Conservation (phyloP, 2,329 filamentous ascomycete genomes). For the Stagonosporopsis cucurbitacearum region DNA sequence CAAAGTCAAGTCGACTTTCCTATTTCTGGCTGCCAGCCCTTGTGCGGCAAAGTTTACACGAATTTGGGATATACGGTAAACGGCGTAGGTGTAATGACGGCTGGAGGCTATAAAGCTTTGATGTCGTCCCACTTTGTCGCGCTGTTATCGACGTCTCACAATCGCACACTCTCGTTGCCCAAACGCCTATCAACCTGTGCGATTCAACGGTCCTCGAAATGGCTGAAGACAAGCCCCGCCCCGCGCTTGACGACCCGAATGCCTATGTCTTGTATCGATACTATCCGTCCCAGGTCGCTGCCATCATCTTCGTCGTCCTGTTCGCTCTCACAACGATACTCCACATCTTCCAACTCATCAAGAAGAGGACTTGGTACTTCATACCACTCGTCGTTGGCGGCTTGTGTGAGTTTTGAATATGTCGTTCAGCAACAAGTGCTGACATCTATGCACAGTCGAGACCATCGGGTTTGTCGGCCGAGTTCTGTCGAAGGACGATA, state of each 20-base stretch:
- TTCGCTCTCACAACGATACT: constrained; percentile 52
- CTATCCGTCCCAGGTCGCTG: constrained; percentile 54
- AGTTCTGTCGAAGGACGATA: constrained; percentile 6
- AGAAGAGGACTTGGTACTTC: constrained; percentile 57
- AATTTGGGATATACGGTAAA: neutral
- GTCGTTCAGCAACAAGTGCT: neutral
- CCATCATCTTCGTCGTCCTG: constrained; percentile 55
- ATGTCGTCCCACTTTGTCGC: neutral
- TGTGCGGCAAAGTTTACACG: neutral
- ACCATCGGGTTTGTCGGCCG: constrained; percentile 56
- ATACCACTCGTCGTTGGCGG: constrained; percentile 60
- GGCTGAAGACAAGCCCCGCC: constrained; percentile 8
- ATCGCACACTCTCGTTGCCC: too few species aligned
- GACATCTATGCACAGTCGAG: constrained; percentile 49
- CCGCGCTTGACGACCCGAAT: constrained; percentile 24
- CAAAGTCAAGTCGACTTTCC: neutral
- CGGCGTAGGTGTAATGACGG: neutral
- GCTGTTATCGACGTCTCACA: neutral
- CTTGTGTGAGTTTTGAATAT: constrained; percentile 48
- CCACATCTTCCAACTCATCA: constrained; percentile 53
- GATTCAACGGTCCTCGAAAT: constrained; percentile 1
- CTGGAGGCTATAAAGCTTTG: constrained; percentile 2
- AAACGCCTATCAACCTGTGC: neutral
- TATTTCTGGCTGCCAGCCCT: neutral
- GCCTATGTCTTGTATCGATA: constrained; percentile 41